These are phyloP conservation scores for Alternaria burnsii DNA, from an alignment of 2,329 filamentous ascomycete species.

Conservation along the genomic window DNA sequence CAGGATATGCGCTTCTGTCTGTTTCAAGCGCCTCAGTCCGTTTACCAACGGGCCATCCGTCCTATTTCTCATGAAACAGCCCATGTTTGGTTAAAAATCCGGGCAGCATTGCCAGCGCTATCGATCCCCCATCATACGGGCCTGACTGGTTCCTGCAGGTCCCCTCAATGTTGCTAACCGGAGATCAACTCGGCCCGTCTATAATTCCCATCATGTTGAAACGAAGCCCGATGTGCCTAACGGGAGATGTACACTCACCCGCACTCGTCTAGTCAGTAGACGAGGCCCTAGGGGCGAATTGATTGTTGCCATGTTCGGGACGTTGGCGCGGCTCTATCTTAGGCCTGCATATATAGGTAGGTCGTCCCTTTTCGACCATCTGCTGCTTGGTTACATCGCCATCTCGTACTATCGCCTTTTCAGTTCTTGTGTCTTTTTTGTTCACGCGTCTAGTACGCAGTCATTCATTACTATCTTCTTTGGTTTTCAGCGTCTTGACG, in stretches of 20 bases:
- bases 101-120: constrained; percentile 27
- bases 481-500: constrained; percentile 34
- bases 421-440: constrained; percentile 31
- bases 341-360: constrained; percentile 36
- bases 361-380: constrained; percentile 21
- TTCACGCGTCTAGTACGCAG: constrained; percentile 46
- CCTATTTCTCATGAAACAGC: constrained; percentile 44
- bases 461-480: constrained; percentile 39
- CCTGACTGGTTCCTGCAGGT: constrained; percentile 29
- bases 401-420: constrained; percentile 29
- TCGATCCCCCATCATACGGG: constrained; percentile 12
- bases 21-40: constrained; percentile 37
- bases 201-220: constrained; percentile 28
- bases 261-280: constrained; percentile 17
- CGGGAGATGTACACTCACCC: constrained; percentile 21
- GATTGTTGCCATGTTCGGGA: constrained; percentile 10
- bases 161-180: constrained; percentile 29
- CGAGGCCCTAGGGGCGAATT: constrained; percentile 24
- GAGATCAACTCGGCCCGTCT: constrained; percentile 25
- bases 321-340: constrained; percentile 15
- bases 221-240: constrained; percentile 28
- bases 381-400: constrained; percentile 17
- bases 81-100: constrained; percentile 31
- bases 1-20: constrained; percentile 24
- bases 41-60: constrained; percentile 27